Percentiles rank a stretch among this genome's conserved stretches.
These are phyloP conservation scores for Chytriomyces confervae DNA, from an alignment of 192 early-diverging fungal genomes.

Conservation along the genomic window DNA sequence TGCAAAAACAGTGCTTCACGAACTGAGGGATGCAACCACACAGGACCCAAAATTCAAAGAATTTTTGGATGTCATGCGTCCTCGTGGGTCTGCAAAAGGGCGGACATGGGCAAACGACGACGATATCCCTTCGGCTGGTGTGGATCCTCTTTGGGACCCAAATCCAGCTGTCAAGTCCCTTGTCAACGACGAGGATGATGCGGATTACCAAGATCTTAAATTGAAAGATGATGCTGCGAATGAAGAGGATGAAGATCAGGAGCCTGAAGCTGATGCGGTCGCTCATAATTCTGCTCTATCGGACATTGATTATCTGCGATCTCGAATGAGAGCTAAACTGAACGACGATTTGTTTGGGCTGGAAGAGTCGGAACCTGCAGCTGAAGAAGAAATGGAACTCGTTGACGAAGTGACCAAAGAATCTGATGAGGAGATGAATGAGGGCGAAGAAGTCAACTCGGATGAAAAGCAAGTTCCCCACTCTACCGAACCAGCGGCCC, in stretches of 20 bases:
- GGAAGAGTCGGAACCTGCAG: conserved; percentile 50
- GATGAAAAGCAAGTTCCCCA: not conserved
- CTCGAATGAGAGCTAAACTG: conserved; percentile 48
- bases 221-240: conserved; percentile 51
- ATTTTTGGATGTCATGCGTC: conserved; percentile 84
- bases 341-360: conserved; percentile 24
- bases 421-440: conserved; percentile 26
- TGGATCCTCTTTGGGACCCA: conserved; percentile 20
- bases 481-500: not conserved
- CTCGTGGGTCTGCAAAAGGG: conserved; percentile 65
- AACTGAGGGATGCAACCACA: conserved; percentile 32
- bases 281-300: conserved; percentile 53
- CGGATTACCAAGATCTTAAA: conserved; percentile 74
- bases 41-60: conserved; percentile 87
- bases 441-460: conserved; percentile 1
- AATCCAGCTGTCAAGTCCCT: conserved; percentile 57
- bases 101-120: conserved; percentile 96
- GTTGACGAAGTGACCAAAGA: not conserved
- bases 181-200: conserved; percentile 77
- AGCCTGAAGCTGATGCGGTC: conserved; percentile 25
- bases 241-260: conserved; percentile 38
- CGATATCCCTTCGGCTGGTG: conserved; percentile 26
- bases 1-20: conserved; percentile 18
- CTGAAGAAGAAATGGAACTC: conserved; percentile 25
- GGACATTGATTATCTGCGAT: conserved; percentile 60